A percentile compares a stretch with the other conserved stretches of the same genome.
Evolutionary conservation across 768 basidiomycete genomes (phyloP).

Genomic region (Mrakia frigida): DNA sequence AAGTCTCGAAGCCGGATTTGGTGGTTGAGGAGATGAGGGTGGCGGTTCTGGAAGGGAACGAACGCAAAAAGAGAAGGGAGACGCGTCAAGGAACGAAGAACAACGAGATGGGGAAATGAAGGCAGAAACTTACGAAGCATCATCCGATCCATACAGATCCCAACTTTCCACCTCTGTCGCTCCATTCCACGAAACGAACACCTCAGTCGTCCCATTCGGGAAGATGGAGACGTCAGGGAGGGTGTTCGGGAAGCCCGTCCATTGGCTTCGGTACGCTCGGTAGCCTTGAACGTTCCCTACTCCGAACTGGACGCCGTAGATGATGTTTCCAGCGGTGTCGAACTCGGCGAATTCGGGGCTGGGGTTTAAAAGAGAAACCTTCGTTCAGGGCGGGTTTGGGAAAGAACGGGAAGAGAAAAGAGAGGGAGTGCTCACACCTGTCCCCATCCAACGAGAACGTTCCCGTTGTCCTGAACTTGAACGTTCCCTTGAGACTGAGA

Average conservation of each 20-base stretch:
- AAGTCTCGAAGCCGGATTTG: constrained; percentile 36
- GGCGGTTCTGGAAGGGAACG: background rate
- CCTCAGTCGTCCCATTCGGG: constrained; percentile 21
- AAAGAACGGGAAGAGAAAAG: no score
- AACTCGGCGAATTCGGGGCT: constrained; percentile 33
- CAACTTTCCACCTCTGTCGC: constrained; percentile 36
- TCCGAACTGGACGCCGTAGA: constrained; percentile 37
- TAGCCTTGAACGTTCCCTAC: constrained; percentile 37
- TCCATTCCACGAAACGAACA: constrained; percentile 40
- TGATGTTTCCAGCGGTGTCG: constrained; percentile 31
- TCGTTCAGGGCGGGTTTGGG: no score
- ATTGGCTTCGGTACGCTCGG: constrained; percentile 34
- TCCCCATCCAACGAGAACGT: constrained; percentile 37
- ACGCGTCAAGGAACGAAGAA: background rate
- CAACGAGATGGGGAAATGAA: background rate
- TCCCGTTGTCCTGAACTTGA: constrained; percentile 33
- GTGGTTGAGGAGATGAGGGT: constrained; percentile 27
- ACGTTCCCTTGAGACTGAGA: constrained; percentile 35
- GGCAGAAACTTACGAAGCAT: constrained; percentile 1
- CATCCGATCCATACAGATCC: constrained; percentile 33
- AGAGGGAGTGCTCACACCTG: background rate
- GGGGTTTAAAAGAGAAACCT: background rate
- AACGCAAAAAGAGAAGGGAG: no score
- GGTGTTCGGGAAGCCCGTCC: constrained; percentile 35
- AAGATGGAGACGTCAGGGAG: constrained; percentile 30